Base-by-base conservation (phyloP, 108 stramenopile species). In the Fragilaria radians region DNA sequence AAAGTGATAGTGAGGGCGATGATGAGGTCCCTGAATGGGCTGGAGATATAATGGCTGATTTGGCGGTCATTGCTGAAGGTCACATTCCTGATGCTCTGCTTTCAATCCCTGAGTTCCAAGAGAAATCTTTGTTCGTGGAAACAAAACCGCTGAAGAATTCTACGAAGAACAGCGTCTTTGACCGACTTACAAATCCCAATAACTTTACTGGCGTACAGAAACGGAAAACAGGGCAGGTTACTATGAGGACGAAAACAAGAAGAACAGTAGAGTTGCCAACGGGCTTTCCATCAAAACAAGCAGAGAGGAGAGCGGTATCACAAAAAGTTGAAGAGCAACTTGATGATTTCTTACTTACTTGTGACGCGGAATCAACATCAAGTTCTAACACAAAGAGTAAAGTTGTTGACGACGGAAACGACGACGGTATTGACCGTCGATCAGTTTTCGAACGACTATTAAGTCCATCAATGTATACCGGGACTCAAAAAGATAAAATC, bases 21-120 rank as follows among this genome's bases (percentile, higher is more conserved):
- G 55, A 48, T 26, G 71, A 74, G 34, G 56, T 67, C 2, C 83
- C 78, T 14, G 85, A 77, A 11, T 86, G 85, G 85, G 78, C 85
- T 4, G 66, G 66, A 34, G 80, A 82, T 24, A 86, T 86, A 19
- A 75, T 86, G 76, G 65, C 50, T 21, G 85, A 86, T 57, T 54
- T 86, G 29, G 80, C 72, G 5, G 57, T 80, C 17, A 86, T 86
- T 57, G 85, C 85, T 4, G 72, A 81, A 48, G 85, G 85, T 0
- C 66, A 70, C 27, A 61, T 80, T 27, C 80, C 85, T 3, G 11
- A 61, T 2, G 69, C 73, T 11, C 51, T 82, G 21, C 59, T 68
- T 19, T 30, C 64, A 29, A 66, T 36, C 27, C 36, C 71, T 5
- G 28, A 56, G 31, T 52, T 68, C n/a, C 65, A 74, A 31, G 54